phyloP scores from a whole-genome alignment of 1,284 basidiomycete genomes.

The Ganoderma leucocontextum region DNA sequence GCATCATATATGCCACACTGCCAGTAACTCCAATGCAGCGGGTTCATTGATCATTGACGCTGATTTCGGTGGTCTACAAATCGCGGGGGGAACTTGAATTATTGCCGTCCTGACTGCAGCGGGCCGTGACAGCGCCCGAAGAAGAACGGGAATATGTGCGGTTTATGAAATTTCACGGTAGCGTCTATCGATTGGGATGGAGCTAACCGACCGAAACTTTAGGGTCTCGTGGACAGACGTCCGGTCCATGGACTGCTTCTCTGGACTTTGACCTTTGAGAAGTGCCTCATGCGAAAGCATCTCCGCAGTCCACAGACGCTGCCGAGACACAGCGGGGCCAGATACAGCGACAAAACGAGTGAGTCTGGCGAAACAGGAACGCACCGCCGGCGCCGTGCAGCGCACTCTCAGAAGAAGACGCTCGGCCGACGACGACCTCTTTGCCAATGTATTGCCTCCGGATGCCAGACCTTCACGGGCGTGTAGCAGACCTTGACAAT shows the following conservation, averaged over 20 bases:
- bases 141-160: not conserved
- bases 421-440: not conserved
- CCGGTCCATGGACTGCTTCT: not conserved
- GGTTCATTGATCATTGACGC: not conserved
- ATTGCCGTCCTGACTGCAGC: not conserved
- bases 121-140: not conserved
- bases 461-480: not conserved
- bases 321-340: not conserved
- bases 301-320: not conserved
- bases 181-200: not conserved
- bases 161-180: not conserved
- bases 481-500: not conserved
- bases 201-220: not conserved
- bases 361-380: not conserved
- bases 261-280: not conserved
- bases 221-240: not conserved
- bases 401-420: not conserved
- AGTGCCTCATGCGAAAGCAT: not conserved
- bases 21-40: not conserved
- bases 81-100: not conserved
- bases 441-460: not conserved
- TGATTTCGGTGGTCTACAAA: not conserved
- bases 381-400: not conserved
- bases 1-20: not conserved
- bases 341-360: too few relatives aligned